These are phyloP conservation scores for Chaetomiaceae sp. DNA, from an alignment of 2,329 filamentous ascomycete species.

Conservation along the genomic window DNA sequence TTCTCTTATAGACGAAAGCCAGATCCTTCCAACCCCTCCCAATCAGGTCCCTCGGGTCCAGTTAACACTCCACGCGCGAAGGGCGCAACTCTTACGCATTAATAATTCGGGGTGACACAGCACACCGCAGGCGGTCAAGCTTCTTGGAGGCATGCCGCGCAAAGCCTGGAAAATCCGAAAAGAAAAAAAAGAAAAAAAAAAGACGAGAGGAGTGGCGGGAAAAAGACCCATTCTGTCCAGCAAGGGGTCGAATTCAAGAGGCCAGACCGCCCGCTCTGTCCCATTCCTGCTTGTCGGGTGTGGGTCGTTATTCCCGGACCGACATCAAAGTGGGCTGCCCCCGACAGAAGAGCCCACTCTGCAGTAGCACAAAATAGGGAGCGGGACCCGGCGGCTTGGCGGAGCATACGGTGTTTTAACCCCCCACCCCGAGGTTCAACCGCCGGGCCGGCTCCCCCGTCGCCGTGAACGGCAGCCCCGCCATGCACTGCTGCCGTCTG, in stretches of 20 bases:
- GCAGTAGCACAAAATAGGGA: neutral
- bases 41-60: neutral
- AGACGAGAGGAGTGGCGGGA: neutral
- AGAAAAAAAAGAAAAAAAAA: neutral
- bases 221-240: too few relatives aligned
- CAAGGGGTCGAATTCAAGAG: neutral
- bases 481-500: neutral
- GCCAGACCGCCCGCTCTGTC: neutral
- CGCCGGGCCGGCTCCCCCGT: slow-evolving; percentile 10
- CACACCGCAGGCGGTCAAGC: neutral
- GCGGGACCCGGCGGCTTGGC: neutral
- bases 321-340: neutral
- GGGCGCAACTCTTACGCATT: slow-evolving; percentile 3
- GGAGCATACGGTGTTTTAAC: too few relatives aligned
- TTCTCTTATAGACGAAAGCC: neutral
- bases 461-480: slow-evolving; percentile 6
- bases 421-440: slow-evolving; percentile 1
- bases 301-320: slow-evolving; percentile 6
- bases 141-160: neutral
- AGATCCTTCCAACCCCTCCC: neutral
- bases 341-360: neutral
- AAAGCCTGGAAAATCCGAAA: neutral
- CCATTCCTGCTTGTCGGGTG: neutral
- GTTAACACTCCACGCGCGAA: neutral
- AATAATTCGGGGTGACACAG: neutral